Evolutionary conservation across 2,329 filamentous ascomycete genomes (phyloP).

Genomic region (Sordariomycetes sp.): DNA sequence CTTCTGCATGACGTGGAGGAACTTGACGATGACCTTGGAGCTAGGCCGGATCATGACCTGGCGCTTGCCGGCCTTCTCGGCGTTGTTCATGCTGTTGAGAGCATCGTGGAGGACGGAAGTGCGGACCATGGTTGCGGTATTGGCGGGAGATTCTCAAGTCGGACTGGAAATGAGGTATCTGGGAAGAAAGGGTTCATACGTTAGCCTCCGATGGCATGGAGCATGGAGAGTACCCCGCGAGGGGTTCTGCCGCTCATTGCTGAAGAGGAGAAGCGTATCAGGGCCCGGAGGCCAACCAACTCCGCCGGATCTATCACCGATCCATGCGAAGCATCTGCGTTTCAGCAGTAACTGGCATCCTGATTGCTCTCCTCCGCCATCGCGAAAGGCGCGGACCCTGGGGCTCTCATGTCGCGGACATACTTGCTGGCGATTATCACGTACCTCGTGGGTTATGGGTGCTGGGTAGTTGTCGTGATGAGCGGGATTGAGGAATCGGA

Average conservation of each 20-base stretch:
- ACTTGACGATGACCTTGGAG: conserved; percentile 99
- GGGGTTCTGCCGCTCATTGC: conserved; percentile 61
- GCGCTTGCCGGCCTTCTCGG: conserved; percentile 99
- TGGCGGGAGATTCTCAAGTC: conserved; percentile 68
- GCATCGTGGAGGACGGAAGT: conserved; percentile 99
- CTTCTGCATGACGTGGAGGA: conserved; percentile 97
- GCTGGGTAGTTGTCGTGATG: conserved; percentile 12
- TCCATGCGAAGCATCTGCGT: too few species aligned
- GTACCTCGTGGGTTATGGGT: conserved; percentile 25
- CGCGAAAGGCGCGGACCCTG: conserved; percentile 28
- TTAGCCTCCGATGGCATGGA: conserved; percentile 52
- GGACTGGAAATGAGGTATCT: conserved; percentile 53
- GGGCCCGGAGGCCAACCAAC: not conserved
- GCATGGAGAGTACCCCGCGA: conserved; percentile 59
- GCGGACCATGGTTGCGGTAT: conserved; percentile 87
- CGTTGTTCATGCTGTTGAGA: conserved; percentile 99
- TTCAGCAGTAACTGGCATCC: conserved; percentile 13
- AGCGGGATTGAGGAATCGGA: conserved; percentile 8
- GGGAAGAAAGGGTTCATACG: conserved; percentile 21
- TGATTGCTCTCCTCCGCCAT: conserved; percentile 53
- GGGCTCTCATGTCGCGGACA: conserved; percentile 13
- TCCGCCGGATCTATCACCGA: too few species aligned
- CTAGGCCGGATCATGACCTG: conserved; percentile 96
- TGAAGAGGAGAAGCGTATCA: conserved; percentile 53
- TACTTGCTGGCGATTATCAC: conserved; percentile 15